Conservation (phyloP, 345 rosid species). For the Lepidium didymum region DNA sequence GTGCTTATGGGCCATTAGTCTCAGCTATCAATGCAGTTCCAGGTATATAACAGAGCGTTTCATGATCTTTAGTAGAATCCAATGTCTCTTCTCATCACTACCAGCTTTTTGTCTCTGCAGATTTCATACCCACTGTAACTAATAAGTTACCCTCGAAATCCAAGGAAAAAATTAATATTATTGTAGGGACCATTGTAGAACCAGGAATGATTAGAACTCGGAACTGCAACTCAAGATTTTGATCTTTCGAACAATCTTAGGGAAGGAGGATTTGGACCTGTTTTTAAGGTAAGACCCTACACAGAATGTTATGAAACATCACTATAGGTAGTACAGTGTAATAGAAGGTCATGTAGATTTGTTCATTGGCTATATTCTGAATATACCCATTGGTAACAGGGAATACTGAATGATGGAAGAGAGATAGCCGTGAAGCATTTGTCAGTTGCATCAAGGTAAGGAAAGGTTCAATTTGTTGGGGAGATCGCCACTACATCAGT, state of each 20-base stretch:
- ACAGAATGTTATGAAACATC: too few relatives aligned
- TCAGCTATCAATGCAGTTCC: constrained; percentile 64
- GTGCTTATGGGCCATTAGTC: constrained; percentile 55
- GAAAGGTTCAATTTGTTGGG: constrained; percentile 57
- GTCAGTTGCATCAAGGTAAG: constrained; percentile 58
- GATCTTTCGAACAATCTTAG: constrained; percentile 59
- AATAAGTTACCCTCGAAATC: constrained; percentile 37
- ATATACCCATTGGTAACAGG: constrained; percentile 30
- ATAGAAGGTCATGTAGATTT: too few relatives aligned
- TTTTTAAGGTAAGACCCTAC: too few relatives aligned
- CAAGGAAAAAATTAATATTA: constrained; percentile 33
- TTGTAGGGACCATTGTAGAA: constrained; percentile 53
- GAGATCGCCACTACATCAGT: constrained; percentile 75
- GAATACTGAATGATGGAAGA: constrained; percentile 46
- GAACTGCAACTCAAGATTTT: constrained; percentile 58
- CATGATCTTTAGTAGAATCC: neutral
- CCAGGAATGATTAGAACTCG: too few relatives aligned
- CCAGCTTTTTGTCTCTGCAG: constrained; percentile 30
- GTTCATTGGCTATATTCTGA: too few relatives aligned
- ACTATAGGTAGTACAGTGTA: too few relatives aligned
- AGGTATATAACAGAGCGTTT: constrained; percentile 31
- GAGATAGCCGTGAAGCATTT: constrained; percentile 63
- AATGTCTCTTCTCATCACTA: constrained; percentile 5
- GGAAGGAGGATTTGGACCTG: constrained; percentile 87
- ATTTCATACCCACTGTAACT: constrained; percentile 56